Percentiles rank a stretch among this genome's conserved stretches.
Evolutionary conservation across 139 green algal species (phyloP).

Genomic region (Zygnema cylindricum): DNA sequence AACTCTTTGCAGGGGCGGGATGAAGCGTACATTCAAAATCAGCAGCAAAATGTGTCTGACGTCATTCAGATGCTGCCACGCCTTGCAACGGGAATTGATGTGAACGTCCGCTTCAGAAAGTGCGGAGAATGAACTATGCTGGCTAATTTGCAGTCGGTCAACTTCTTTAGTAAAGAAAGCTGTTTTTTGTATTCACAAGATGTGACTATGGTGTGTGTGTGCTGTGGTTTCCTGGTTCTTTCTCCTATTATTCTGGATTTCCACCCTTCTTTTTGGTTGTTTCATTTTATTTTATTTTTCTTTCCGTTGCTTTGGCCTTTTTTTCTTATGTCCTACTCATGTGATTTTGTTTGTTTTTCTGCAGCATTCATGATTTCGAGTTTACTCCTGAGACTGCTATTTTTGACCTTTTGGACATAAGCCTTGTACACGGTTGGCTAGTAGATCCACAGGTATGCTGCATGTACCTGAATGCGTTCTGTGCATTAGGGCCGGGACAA

Average conservation of each 20-base stretch:
- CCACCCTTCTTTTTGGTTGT: not conserved
- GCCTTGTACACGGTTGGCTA: conserved; percentile 93
- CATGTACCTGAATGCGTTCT: no score
- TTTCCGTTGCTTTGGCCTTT: not conserved
- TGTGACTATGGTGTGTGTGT: no score
- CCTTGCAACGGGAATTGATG: conserved; percentile 90
- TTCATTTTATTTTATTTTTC: not conserved
- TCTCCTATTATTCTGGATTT: conserved; percentile 15
- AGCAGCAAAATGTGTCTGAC: conserved; percentile 75
- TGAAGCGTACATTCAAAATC: conserved; percentile 68
- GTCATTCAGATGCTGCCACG: conserved; percentile 76
- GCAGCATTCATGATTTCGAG: conserved; percentile 71
- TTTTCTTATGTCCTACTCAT: not conserved
- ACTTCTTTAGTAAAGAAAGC: no score
- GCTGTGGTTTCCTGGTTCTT: no score
- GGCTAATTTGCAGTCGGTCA: no score
- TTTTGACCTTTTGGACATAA: conserved; percentile 95
- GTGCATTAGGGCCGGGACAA: no score
- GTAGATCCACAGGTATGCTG: conserved; percentile 73
- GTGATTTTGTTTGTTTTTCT: not conserved
- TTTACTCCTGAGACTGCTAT: conserved; percentile 83
- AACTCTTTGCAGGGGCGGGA: conserved; percentile 46
- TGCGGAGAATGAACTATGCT: no score
- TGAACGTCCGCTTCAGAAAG: conserved; percentile 85
- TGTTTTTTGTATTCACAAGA: no score